Evolutionary conservation across 345 rosid species (phyloP), one percentile per base, ranked within the genome.

Genomic region (Geranium brycei): DNA sequence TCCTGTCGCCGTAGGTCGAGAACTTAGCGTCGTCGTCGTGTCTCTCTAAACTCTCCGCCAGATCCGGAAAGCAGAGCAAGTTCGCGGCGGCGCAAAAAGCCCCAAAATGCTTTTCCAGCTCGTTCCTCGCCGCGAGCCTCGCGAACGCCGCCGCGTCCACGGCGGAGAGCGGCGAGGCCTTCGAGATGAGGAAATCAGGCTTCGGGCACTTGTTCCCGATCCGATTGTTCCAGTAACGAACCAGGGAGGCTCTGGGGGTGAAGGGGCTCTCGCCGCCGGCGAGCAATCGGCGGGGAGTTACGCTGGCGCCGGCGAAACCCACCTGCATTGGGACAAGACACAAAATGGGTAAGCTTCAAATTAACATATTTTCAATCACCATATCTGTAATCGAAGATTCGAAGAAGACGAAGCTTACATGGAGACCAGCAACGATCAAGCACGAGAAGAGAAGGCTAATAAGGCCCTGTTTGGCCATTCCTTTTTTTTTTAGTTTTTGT

Each of bases 171-270:
- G 82, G 82, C 0, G 85, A 81, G 14, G 71, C 80, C 61, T 78
- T 78, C 62, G 85, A 76, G 18, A 81, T 62, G 3, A 81, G 64
- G 61, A 78, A 76, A 6, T 59, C 19, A 1, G 85, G 73, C 62
- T 69, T 76, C 4, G 82, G 75, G 23, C 58, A 47, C 28, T 59
- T 47, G 73, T 30, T 78, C 13, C 38, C 64, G 80, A 77, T 75
- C 71, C 77, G 91, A 41, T 73, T 73, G 81, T 81, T 83, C 97
- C 97, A 93, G 79, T 93, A 88, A 10, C 99, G 97, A 55, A 85
- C 47, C 68, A 85, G 66, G 35, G 85, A 78, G 0, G 99, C 95
- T 75, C 57, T 86, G 0, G 95, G 82, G 3, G 92, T 81, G 57
- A 90, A 83, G 4, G 97, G 97, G 76, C 80, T 83, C 61, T 61